phyloP scores from a whole-genome alignment of 2,329 filamentous ascomycete species.

The Verticillium tricorpus region DNA sequence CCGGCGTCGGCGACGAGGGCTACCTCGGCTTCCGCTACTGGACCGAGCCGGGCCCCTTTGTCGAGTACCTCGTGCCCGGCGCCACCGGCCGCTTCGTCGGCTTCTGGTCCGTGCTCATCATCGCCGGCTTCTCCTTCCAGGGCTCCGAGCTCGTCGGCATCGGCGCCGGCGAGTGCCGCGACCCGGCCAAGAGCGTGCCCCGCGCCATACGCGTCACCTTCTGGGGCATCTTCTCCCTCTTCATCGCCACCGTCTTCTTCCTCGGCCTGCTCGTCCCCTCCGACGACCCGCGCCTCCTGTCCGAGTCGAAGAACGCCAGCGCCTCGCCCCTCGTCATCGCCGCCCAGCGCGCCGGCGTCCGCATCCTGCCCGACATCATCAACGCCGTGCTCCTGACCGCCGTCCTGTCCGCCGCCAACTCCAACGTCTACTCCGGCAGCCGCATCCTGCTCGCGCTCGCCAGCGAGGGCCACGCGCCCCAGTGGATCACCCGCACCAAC shows the following conservation, averaged over 20 bases:
- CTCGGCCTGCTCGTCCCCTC: constrained; percentile 68
- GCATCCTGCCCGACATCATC: constrained; percentile 63
- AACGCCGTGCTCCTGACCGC: constrained; percentile 75
- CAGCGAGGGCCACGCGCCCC: constrained; percentile 58
- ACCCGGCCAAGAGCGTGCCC: constrained; percentile 69
- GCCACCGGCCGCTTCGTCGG: constrained; percentile 59
- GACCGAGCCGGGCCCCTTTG: constrained; percentile 64
- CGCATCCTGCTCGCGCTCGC: constrained; percentile 65
- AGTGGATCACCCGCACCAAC: constrained; percentile 55
- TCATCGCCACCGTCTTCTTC: constrained; percentile 62
- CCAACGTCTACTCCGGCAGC: constrained; percentile 69
- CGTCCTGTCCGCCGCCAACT: constrained; percentile 74
- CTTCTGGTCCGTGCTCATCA: constrained; percentile 65
- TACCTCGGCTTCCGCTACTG: constrained; percentile 72
- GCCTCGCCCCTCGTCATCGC: constrained; percentile 63
- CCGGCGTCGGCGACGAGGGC: constrained; percentile 64
- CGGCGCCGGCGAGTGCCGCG: constrained; percentile 65
- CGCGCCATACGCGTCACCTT: constrained; percentile 70
- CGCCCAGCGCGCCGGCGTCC: constrained; percentile 57
- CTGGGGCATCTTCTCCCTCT: constrained; percentile 68
- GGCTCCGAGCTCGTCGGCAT: constrained; percentile 74
- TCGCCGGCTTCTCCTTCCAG: constrained; percentile 66
- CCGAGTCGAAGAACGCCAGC: constrained; percentile 49
- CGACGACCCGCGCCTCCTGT: constrained; percentile 46
- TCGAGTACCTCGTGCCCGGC: constrained; percentile 51